Evolutionary conservation across 2,329 filamentous ascomycete genomes (phyloP).

Genomic region (Penicillium griseofulvum): DNA sequence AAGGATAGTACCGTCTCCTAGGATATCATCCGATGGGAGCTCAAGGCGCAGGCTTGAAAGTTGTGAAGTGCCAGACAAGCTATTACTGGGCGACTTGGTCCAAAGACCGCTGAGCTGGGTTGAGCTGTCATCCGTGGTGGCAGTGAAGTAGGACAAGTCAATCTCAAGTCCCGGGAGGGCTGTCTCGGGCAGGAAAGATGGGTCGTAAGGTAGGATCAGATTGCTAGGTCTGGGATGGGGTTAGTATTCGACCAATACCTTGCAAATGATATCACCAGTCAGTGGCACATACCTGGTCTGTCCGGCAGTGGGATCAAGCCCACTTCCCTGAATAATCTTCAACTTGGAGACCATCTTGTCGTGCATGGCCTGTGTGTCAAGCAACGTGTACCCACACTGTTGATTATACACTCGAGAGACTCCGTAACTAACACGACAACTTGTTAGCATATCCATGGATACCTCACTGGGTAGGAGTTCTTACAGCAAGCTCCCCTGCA

Average conservation of each 20-base stretch:
- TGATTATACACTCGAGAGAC: conserved; percentile 81
- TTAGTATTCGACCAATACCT: conserved; percentile 46
- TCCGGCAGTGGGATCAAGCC: conserved; percentile 67
- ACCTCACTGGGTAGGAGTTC: conserved; percentile 14
- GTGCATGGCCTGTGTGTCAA: conserved; percentile 73
- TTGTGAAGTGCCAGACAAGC: conserved; percentile 28
- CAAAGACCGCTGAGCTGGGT: conserved; percentile 35
- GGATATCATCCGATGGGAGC: conserved; percentile 50
- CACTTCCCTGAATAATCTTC: conserved; percentile 55
- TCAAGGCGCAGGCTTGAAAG: conserved; percentile 40
- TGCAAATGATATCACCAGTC: no score
- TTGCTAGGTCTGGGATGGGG: conserved; percentile 55
- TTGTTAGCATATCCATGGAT: not conserved
- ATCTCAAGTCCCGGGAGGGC: conserved; percentile 60
- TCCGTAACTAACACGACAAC: conserved; percentile 57
- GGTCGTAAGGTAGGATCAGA: conserved; percentile 77
- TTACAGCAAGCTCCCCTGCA: conserved; percentile 83
- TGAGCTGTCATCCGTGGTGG: conserved; percentile 32
- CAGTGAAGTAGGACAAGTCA: conserved; percentile 43
- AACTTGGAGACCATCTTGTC: conserved; percentile 69
- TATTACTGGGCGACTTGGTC: conserved; percentile 33
- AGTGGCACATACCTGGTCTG: conserved; percentile 65
- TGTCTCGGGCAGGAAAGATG: conserved; percentile 69
- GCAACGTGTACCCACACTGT: conserved; percentile 81
- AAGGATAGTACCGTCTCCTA: conserved; percentile 40